Conservation (phyloP, 352 stramenopile genomes). For the Pythium brassicae region DNA sequence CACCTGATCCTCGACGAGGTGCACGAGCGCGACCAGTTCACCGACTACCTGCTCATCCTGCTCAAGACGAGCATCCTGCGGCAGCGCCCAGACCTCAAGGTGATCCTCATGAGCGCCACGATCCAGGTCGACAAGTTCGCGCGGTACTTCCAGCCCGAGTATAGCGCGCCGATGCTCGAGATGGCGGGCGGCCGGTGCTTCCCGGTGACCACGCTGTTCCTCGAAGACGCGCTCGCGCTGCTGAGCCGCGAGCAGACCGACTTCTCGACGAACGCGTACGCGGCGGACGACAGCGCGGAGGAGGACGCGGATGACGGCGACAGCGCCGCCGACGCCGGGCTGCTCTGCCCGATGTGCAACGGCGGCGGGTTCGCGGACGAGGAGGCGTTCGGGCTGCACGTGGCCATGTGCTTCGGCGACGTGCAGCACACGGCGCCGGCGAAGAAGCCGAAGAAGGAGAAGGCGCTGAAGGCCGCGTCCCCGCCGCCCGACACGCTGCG, state of each 20-base stretch:
- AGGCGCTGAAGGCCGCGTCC: constrained; percentile 6
- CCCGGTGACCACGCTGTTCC: constrained; percentile 91
- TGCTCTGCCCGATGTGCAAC: constrained; percentile 85
- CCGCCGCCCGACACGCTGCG: constrained; percentile 24
- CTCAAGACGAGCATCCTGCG: constrained; percentile 87
- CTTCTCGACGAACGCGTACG: constrained; percentile 14
- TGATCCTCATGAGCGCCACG: constrained; percentile 96
- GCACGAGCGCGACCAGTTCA: constrained; percentile 94
- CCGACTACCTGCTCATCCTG: constrained; percentile 95
- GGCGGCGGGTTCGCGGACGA: constrained; percentile 58
- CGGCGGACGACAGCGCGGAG: not conserved
- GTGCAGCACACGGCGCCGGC: constrained; percentile 6
- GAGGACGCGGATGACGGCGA: not conserved
- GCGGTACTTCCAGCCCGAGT: constrained; percentile 86
- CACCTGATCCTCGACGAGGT: constrained; percentile 97
- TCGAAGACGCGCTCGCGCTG: constrained; percentile 82
- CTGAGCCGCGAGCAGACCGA: constrained; percentile 26
- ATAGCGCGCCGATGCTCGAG: constrained; percentile 60
- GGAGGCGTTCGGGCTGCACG: constrained; percentile 86
- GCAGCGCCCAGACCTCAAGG: constrained; percentile 78
- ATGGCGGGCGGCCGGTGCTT: constrained; percentile 84
- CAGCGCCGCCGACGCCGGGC: constrained; percentile 13
- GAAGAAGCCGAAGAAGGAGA: constrained; percentile 7
- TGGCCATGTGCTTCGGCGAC: constrained; percentile 77
- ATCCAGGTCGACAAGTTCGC: constrained; percentile 93